phyloP scores from a whole-genome alignment of 495 filamentous ascomycete species.

The Cenococcum geophilum region DNA sequence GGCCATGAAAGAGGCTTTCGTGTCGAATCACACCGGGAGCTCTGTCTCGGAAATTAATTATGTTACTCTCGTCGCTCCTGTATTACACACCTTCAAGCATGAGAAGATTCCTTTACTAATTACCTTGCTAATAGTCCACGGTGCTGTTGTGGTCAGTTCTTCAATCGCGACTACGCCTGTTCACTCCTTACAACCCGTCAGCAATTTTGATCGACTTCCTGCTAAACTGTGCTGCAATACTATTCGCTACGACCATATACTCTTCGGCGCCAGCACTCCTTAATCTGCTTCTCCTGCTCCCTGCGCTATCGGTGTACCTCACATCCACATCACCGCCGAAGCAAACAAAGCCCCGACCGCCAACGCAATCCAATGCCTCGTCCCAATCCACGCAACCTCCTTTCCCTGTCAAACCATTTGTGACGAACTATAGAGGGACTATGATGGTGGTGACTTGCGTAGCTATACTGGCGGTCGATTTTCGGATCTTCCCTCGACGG shows the following conservation, averaged over 20 bases:
- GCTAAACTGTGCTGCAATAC: constrained; percentile 71
- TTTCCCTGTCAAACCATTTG: constrained; percentile 78
- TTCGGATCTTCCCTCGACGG: constrained; percentile 81
- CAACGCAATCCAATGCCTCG: constrained; percentile 34
- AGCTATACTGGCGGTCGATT: constrained; percentile 96
- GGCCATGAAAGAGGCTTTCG: constrained; percentile 85
- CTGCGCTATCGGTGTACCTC: constrained; percentile 57
- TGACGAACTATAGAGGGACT: constrained; percentile 80
- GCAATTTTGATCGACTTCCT: constrained; percentile 74
- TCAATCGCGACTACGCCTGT: constrained; percentile 81
- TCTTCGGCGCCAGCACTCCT: constrained; percentile 68
- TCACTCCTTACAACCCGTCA: constrained; percentile 62
- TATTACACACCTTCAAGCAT: constrained; percentile 43
- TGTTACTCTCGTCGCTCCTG: constrained; percentile 77
- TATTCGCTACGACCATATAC: constrained; percentile 85
- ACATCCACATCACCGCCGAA: constrained; percentile 1
- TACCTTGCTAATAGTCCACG: constrained; percentile 52
- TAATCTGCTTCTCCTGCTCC: constrained; percentile 64
- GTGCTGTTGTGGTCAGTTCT: constrained; percentile 83
- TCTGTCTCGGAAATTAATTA: constrained; percentile 77
- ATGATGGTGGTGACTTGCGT: constrained; percentile 94
- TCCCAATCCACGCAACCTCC: constrained; percentile 35
- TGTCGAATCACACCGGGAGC: constrained; percentile 86
- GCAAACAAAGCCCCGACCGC: constrained; percentile 51
- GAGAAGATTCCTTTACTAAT: constrained; percentile 2